These are phyloP conservation scores for Neofusicoccum sp. DNA, from an alignment of 2,329 filamentous ascomycete species.

Conservation along the genomic window DNA sequence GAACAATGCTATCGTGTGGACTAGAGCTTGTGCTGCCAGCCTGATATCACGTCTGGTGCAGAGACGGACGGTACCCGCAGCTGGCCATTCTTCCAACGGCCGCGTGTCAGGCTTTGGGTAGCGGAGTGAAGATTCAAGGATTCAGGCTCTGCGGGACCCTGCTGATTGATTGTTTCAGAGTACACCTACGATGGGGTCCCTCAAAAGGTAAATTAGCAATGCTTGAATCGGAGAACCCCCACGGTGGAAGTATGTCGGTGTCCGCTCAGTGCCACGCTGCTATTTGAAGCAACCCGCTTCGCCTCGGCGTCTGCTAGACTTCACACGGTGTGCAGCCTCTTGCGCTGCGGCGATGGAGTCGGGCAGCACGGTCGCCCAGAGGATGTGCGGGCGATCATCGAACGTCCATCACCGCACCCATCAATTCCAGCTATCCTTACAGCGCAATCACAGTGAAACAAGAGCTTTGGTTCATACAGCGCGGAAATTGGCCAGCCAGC, in stretches of 20 bases:
- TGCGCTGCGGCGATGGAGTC: background rate
- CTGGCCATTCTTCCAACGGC: background rate
- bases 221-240: background rate
- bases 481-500: background rate
- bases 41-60: background rate
- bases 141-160: background rate
- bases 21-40: background rate
- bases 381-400: conserved; percentile 9
- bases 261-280: background rate
- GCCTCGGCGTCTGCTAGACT: background rate
- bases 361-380: conserved; percentile 8
- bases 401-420: background rate
- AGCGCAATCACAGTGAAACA: conserved; percentile 3
- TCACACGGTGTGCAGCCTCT: background rate
- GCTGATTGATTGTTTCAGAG: background rate
- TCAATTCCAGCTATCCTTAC: background rate
- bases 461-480: background rate
- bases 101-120: background rate
- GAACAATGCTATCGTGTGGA: background rate
- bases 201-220: background rate
- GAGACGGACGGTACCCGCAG: background rate
- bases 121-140: background rate
- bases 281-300: background rate
- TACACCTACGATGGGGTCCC: background rate
- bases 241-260: background rate